Base-by-base conservation (phyloP, 2,329 filamentous ascomycete genomes). In the Intubia oerlemansii region DNA sequence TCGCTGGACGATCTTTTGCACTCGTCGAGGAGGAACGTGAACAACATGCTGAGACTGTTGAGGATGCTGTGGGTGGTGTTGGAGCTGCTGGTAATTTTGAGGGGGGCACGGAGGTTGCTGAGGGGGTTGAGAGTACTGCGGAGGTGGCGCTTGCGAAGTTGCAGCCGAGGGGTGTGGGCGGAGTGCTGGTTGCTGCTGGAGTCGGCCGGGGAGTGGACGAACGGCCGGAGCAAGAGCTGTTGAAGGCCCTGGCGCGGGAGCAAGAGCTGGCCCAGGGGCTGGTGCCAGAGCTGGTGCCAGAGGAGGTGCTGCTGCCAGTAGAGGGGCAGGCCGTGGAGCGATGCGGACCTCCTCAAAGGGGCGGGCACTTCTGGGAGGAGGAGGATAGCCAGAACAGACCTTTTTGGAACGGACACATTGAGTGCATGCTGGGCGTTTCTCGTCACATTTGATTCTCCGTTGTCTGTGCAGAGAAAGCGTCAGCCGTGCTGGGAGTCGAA, bases 401-500 rank as follows among this genome's bases (percentile, higher is more conserved):
- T 62, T 67, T 35, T 60, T 65, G 26, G 66, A 65, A 27, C 59
- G 56, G 19, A 63, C 50, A 40, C 69, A 75, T 42, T 69, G 64
- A 10, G 53, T 54, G 43, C 69, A 73, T 17, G 55, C 50, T 7
- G 69, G 69, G 31, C 68, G 62, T 36, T 47, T 53, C 46, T 75
- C 69, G 43, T 73, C 69, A 44, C 69, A 75, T 45, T 75, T 75
- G 36, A 75, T 70, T 36, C 64, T 57, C 38, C 67, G 55, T 36
- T 54, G 55, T 44, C 66, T 72, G 25, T n/a, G 19, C n/a, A n/a
- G n/a, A 31, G 19, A 32, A 31, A 23, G 19, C 19, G 19, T 21
- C 19, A 21, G 19, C 1, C 3, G 7, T 7, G 17, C 29, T 27
- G 20, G n/a, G n/a, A n/a, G n/a, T n/a, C n/a, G n/a, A n/a, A n/a